phyloP scores from a whole-genome alignment of 495 filamentous ascomycete genomes.

The Aspergillus campestris region DNA sequence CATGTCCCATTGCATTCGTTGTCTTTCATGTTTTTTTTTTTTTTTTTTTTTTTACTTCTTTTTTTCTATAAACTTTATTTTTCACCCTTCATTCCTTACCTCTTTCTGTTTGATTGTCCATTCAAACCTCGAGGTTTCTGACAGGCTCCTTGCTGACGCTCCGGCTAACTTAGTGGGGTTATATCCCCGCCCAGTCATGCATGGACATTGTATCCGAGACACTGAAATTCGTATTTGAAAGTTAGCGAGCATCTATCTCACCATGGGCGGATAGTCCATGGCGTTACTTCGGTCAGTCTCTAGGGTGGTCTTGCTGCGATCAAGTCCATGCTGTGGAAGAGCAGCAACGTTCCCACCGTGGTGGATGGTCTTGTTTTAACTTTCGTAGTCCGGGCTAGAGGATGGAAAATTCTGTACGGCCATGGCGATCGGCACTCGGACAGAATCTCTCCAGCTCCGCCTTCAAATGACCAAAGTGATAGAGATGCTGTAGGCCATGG shows the following conservation, averaged over 20 bases:
- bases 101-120: neutral
- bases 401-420: too few relatives aligned
- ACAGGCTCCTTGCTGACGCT: neutral
- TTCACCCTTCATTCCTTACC: neutral
- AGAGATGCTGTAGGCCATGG: neutral
- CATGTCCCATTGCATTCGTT: too few relatives aligned
- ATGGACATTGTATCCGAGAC: too few relatives aligned
- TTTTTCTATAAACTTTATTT: conserved; percentile 2
- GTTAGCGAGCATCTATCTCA: too few relatives aligned
- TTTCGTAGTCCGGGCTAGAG: neutral
- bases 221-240: too few relatives aligned
- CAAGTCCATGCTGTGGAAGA: neutral
- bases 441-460: too few relatives aligned
- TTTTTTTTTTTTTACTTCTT: conserved; percentile 6
- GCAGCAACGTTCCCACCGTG: neutral
- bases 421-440: neutral
- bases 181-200: too few relatives aligned
- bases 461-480: too few relatives aligned
- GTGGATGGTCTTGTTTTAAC: neutral
- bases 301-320: too few relatives aligned
- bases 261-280: too few relatives aligned
- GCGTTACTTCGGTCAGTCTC: too few relatives aligned
- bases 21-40: neutral
- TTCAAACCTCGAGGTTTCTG: neutral
- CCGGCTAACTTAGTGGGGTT: too few relatives aligned